Percentiles rank a stretch among this genome's conserved stretches.
Conservation (phyloP, 331 rosid species). For the Pyrus hybrid region DNA sequence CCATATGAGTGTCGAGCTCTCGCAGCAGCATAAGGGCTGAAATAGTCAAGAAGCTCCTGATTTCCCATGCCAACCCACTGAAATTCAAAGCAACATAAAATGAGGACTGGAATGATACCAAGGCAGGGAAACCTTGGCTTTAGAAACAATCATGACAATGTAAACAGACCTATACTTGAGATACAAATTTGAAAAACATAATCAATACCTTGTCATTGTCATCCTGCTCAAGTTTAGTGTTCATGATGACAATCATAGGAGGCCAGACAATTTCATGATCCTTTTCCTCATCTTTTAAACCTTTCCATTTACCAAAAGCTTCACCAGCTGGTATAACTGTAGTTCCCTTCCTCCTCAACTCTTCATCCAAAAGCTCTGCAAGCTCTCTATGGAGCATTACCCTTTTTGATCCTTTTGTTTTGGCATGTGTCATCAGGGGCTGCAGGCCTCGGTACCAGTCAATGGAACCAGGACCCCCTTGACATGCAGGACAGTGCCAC, state of each 20-base stretch:
- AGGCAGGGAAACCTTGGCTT: neutral
- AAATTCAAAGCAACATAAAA: conserved; percentile 14
- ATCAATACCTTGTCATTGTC: conserved; percentile 60
- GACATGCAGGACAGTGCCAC: conserved; percentile 97
- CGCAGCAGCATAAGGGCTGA: conserved; percentile 42
- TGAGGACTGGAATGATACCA: neutral
- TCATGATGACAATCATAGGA: conserved; percentile 75
- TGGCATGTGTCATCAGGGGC: conserved; percentile 81
- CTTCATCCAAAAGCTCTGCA: conserved; percentile 73
- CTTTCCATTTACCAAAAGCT: conserved; percentile 79
- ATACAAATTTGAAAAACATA: neutral
- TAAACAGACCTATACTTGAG: neutral
- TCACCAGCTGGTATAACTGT: conserved; percentile 67
- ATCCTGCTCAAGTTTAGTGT: conserved; percentile 65
- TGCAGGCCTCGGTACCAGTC: conserved; percentile 89
- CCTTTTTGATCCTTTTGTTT: conserved; percentile 77
- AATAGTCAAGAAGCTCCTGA: conserved; percentile 82
- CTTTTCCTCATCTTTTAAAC: conserved; percentile 54
- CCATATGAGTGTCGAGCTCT: conserved; percentile 76
- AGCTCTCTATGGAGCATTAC: conserved; percentile 69
- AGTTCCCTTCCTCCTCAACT: conserved; percentile 63
- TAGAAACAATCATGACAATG: neutral
- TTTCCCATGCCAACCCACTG: conserved; percentile 94
- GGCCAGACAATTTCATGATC: conserved; percentile 92
- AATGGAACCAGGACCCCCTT: conserved; percentile 87